Base-by-base conservation (phyloP, 2,329 filamentous ascomycete species). In the Colletotrichum camelliae region DNA sequence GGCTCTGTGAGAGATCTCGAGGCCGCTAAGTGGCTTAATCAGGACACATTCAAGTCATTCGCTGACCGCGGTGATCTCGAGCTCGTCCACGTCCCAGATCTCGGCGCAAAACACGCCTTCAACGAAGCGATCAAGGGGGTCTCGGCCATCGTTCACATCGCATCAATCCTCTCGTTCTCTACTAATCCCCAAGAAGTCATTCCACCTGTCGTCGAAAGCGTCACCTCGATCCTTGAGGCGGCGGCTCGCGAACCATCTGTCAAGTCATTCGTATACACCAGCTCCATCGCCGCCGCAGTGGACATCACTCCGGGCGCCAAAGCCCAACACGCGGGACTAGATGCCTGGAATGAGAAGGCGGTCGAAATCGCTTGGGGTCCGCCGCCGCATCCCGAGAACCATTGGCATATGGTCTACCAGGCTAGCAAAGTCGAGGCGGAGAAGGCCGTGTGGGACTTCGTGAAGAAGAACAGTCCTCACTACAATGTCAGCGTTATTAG, bases 261-360 rank as follows among this genome's bases (percentile, higher is more conserved):
- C 57, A n/a, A 60, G 7, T 60, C 57, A 31, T 18, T 60, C 57
- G 57, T 60, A 13, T 60, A 60, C 27, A 60, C 57, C 9, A 60
- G 57, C 57, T 60, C 57, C 7, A 24, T 61, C 5, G 29, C 58
- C 31, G n/a, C 58, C 10, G 58, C 58, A 18, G 58, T 60, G 27
- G 27, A 33, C 12, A 18, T 60, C 16, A 8, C 24, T 7, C 57
- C 27, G 9, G 57, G 27, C 0, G n/a, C n/a, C 31, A 31, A 12
- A 0, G n/a, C 18, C 1, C 12, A n/a, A 16, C 4, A 33, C n/a
- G 29, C 29, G 4, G 58, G 31, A 2, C 18, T 6, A 7, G 7
- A 5, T 1, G n/a, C 31, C 58, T 31, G 58, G 16, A 61, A 33
- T 3, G 18, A 33, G 7, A 13, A 61, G 18, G 58, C 29, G 3